phyloP scores from a whole-genome alignment of 2,329 filamentous ascomycete genomes.

The Ophiostoma sp. region DNA sequence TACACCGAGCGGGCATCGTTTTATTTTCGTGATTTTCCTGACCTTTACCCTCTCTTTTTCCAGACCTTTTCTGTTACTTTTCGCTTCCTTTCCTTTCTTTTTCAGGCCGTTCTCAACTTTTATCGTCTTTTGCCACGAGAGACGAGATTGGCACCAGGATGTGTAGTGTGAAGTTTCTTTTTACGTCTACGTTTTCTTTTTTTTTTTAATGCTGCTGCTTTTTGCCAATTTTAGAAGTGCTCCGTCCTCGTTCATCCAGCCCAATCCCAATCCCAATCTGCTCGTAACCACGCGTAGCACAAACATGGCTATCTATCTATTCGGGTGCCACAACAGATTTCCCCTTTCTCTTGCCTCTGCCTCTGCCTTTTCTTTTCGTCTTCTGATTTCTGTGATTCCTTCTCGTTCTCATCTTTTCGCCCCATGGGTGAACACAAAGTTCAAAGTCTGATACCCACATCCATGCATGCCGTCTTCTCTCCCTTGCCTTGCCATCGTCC shows the following conservation, averaged over 20 bases:
- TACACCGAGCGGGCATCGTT: background rate
- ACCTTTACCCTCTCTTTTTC: background rate
- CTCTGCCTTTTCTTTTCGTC: background rate
- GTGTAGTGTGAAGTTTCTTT: background rate
- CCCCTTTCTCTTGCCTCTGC: background rate
- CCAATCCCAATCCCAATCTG: background rate
- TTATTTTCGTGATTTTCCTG: background rate
- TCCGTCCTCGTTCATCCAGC: background rate
- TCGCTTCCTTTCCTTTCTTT: background rate
- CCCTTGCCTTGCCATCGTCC: slow-evolving; percentile 4
- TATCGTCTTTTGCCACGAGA: slow-evolving; percentile 13
- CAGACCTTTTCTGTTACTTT: background rate
- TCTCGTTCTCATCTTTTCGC: background rate
- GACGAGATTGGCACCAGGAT: background rate
- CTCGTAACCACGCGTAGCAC: slow-evolving; percentile 2
- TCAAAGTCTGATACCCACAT: background rate
- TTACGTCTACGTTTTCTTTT: background rate
- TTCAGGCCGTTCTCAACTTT: background rate
- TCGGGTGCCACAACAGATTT: background rate
- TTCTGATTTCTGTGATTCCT: background rate
- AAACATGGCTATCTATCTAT: slow-evolving; percentile 11
- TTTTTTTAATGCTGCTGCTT: background rate
- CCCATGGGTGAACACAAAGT: background rate
- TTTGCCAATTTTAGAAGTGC: background rate
- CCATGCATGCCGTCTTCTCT: background rate